phyloP scores from a whole-genome alignment of 2,329 filamentous ascomycete species.

The Diaporthe citriasiana region DNA sequence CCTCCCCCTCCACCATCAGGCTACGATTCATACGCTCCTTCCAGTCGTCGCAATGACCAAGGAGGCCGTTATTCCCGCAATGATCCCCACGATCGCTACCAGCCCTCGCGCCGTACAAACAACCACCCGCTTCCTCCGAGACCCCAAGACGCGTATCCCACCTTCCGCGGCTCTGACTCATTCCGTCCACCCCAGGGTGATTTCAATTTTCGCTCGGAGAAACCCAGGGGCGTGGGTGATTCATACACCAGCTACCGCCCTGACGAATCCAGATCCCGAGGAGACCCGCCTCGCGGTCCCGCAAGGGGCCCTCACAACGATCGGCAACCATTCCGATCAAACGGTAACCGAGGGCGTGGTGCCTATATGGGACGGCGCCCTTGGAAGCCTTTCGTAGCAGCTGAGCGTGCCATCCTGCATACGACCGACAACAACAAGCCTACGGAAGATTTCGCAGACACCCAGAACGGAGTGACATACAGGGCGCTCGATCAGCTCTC shows the following conservation, averaged over 20 bases:
- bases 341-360: conserved; percentile 34
- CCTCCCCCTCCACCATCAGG: conserved; percentile 42
- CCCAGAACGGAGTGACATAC: conserved; percentile 64
- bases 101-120: conserved; percentile 34
- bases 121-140: conserved; percentile 34
- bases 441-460: conserved; percentile 63
- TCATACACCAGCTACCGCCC: conserved; percentile 53
- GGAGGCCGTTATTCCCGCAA: conserved; percentile 34
- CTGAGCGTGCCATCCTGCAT: conserved; percentile 65
- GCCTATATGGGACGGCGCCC: conserved; percentile 22
- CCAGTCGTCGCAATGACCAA: conserved; percentile 34
- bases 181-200: conserved; percentile 61
- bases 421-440: conserved; percentile 57
- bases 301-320: conserved; percentile 21
- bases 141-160: conserved; percentile 16
- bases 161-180: conserved; percentile 37
- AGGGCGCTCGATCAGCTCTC: conserved; percentile 70
- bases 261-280: conserved; percentile 39
- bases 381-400: conserved; percentile 53
- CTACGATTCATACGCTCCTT: conserved; percentile 35
- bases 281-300: conserved; percentile 39
- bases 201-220: conserved; percentile 69
- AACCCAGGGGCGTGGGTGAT: conserved; percentile 63
- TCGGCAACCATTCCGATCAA: neutral
- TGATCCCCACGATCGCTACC: conserved; percentile 40